Evolutionary conservation across 352 stramenopile genomes (phyloP).

Genomic region (Elongisporangium undulatum): DNA sequence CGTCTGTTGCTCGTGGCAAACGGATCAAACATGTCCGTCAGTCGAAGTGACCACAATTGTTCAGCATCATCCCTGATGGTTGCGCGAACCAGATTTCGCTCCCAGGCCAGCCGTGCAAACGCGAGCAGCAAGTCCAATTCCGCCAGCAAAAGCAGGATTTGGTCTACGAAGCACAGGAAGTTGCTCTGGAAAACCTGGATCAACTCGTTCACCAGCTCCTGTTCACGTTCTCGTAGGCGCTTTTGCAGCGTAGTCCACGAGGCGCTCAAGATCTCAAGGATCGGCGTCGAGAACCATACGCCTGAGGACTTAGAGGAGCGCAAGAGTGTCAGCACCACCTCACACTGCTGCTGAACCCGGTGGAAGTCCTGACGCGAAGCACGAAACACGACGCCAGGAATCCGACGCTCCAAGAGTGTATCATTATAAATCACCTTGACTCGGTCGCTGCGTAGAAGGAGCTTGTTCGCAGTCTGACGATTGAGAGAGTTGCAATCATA

Average conservation of each 20-base stretch:
- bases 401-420: slow-evolving; percentile 3
- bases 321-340: slow-evolving; percentile 19
- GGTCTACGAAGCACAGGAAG: slow-evolving; percentile 9
- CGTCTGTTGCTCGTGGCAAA: slow-evolving; percentile 10
- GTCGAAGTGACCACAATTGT: neutral
- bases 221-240: slow-evolving; percentile 14
- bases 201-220: slow-evolving; percentile 14
- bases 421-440: slow-evolving; percentile 40
- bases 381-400: slow-evolving; percentile 27
- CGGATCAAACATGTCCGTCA: slow-evolving; percentile 14
- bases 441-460: slow-evolving; percentile 21
- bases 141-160: slow-evolving; percentile 8
- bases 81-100: slow-evolving; percentile 23
- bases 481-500: neutral
- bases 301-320: slow-evolving; percentile 31
- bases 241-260: slow-evolving; percentile 24
- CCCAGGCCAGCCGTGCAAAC: slow-evolving; percentile 28
- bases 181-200: slow-evolving; percentile 5
- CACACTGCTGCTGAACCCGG: slow-evolving; percentile 26
- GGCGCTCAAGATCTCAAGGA: slow-evolving; percentile 26
- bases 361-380: slow-evolving; percentile 40
- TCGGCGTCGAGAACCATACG: slow-evolving; percentile 34
- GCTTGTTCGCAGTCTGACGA: slow-evolving; percentile 15
- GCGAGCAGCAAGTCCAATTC: slow-evolving; percentile 33
- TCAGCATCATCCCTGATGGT: neutral